These are phyloP conservation scores for Drechslerella dactyloides DNA, from an alignment of 2,329 filamentous ascomycete genomes.

Conservation along the genomic window DNA sequence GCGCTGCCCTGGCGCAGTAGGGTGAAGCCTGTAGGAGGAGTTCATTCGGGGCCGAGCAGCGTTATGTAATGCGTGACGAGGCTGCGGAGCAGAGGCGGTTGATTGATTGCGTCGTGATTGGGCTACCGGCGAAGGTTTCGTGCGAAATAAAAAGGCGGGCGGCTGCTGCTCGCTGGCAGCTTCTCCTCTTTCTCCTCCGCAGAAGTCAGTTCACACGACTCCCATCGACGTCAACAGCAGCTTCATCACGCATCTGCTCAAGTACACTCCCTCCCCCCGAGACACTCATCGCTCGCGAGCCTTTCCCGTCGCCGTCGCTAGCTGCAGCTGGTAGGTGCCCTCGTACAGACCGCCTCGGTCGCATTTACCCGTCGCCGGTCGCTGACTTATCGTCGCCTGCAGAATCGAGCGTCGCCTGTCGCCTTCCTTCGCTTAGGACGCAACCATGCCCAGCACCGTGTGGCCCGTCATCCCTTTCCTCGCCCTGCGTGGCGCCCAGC, in stretches of 20 bases:
- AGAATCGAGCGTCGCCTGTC: not conserved
- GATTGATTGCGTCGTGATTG: not conserved
- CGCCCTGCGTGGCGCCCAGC: constrained; percentile 54
- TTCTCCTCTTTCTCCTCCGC: not conserved
- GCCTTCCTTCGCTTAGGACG: not conserved
- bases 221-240: not conserved
- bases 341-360: no score
- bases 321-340: no score
- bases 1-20: not conserved
- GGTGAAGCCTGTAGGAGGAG: constrained; percentile 1
- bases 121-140: not conserved
- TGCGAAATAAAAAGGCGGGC: not conserved
- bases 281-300: no score
- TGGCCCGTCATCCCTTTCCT: constrained; percentile 52
- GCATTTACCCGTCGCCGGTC: not conserved
- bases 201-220: no score
- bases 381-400: not conserved
- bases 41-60: not conserved
- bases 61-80: constrained; percentile 38
- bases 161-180: not conserved
- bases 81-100: constrained; percentile 23
- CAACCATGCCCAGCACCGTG: constrained; percentile 9
- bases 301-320: not conserved
- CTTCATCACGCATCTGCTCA: not conserved
- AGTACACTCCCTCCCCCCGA: no score